Percentiles rank a stretch among this genome's conserved stretches.
These are phyloP conservation scores for Lipomyces mesembrius DNA, from an alignment of 805 yeast species.

Conservation along the genomic window DNA sequence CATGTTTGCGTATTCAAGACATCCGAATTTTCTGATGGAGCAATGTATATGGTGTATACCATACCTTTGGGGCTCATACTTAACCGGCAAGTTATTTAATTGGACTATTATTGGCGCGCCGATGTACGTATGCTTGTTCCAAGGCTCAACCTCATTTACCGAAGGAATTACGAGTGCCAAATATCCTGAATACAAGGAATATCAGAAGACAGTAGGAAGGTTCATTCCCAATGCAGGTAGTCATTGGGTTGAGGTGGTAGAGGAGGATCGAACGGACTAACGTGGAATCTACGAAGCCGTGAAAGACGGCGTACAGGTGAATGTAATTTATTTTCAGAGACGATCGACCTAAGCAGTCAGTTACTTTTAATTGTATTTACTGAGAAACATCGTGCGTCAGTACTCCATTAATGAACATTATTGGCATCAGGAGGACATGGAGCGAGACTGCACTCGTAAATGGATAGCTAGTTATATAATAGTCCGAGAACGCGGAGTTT, in stretches of 20 bases:
- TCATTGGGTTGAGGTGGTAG: constrained; percentile 25
- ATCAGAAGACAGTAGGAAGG: constrained; percentile 28
- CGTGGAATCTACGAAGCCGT: background rate
- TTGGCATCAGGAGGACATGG: constrained; percentile 17
- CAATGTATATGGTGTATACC: constrained; percentile 30
- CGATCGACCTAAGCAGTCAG: constrained; percentile 20
- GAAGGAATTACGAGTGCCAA: constrained; percentile 26
- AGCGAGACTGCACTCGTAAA: constrained; percentile 20
- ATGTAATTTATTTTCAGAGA: background rate
- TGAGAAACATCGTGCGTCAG: constrained; percentile 27
- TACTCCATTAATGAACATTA: constrained; percentile 15
- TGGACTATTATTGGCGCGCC: constrained; percentile 33
- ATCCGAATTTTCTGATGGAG: constrained; percentile 33
- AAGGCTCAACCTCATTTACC: constrained; percentile 32
- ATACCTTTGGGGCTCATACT: constrained; percentile 22
- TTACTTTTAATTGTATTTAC: constrained; percentile 11
- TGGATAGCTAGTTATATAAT: constrained; percentile 14
- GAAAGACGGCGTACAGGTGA: background rate
- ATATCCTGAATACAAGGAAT: constrained; percentile 29
- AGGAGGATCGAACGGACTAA: constrained; percentile 12
- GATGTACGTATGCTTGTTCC: constrained; percentile 28
- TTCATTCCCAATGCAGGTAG: constrained; percentile 25
- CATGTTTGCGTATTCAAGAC: constrained; percentile 30
- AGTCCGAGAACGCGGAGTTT: constrained; percentile 10
- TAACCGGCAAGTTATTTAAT: constrained; percentile 20